Base-by-base conservation (phyloP, 2,329 filamentous ascomycete species). In the Xylariaceae sp. region DNA sequence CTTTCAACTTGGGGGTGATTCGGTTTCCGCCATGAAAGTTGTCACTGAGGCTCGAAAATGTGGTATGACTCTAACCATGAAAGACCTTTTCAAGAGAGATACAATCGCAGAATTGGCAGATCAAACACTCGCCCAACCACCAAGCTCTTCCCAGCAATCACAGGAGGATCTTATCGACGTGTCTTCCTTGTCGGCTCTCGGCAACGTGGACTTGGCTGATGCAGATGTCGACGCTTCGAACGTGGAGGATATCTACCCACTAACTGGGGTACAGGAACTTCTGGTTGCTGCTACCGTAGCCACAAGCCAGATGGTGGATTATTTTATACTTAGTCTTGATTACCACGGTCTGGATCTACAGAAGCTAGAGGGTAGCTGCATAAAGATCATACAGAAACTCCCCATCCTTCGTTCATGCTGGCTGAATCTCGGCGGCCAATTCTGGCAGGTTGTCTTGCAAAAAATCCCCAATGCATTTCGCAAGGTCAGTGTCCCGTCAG, bases 1-100 rank as follows among this genome's bases (percentile, higher is more conserved):
- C 22, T 45, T 42, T 23, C 44, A 44, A 32, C 42, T 44, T 8
- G 51, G 50, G 3, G 50, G 50, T 5, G 47, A 53, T 19, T 53
- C 50, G 10, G 12, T 53, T 27, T 14, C 40, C 7, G 50, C 50
- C 21, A 53, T 53, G 41, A 47, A 46, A 29, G 40, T 50, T 27
- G 38, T 49, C 10, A 22, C 33, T 12, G 44, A 46, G 17, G 14
- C 38, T 20, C 38, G 44, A 4, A 42, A 14, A 10, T 19, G 20
- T n/a, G 44, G 38, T 16, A 46, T 46, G 38, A 22, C 14, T 11
- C 23, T 46, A 12, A 42, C 38, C 3, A 33, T 46, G 23, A 21
- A 19, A 23, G 44, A 46, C 29, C 27, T 46, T 14, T 37, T 46
- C 36, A 19, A 21, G 17, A 45, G 27, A 12, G 43, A 45, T n/a